A percentile compares a stretch with the other conserved stretches of the same genome.
These are phyloP conservation scores for Parietaria judaica DNA, from an alignment of 306 rosid species.

Conservation along the genomic window DNA sequence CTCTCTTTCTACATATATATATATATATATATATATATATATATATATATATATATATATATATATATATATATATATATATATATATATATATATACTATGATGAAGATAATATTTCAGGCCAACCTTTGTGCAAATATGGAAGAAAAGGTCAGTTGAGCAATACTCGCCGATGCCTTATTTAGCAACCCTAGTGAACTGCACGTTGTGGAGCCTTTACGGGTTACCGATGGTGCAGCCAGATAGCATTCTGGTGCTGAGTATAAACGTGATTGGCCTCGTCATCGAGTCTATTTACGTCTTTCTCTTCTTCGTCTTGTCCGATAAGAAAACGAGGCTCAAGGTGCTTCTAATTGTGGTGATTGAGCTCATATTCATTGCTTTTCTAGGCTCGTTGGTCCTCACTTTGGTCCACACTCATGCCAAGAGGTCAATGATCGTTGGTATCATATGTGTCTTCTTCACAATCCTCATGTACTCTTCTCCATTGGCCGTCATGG, in stretches of 20 bases:
- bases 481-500: conserved; percentile 67
- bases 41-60: not conserved
- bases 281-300: conserved; percentile 45
- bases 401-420: conserved; percentile 28
- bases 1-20: not conserved
- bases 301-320: conserved; percentile 48
- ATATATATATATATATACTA: not conserved
- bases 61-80: not conserved
- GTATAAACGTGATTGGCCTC: conserved; percentile 55
- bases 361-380: conserved; percentile 40
- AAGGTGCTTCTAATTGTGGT: conserved; percentile 28
- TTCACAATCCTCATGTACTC: conserved; percentile 79
- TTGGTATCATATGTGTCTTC: conserved; percentile 47
- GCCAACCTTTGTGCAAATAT: conserved; percentile 61
- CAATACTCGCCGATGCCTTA: conserved; percentile 69
- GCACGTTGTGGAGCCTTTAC: conserved; percentile 72
- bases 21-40: not conserved
- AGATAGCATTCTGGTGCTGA: conserved; percentile 42
- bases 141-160: conserved; percentile 67
- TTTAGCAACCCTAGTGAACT: conserved; percentile 63
- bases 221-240: conserved; percentile 77
- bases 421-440: conserved; percentile 39
- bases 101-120: no score
- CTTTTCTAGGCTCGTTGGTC: conserved; percentile 26
- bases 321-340: conserved; percentile 40